Evolutionary conservation across 2,329 filamentous ascomycete genomes (phyloP).

Genomic region (Curvularia sp.): DNA sequence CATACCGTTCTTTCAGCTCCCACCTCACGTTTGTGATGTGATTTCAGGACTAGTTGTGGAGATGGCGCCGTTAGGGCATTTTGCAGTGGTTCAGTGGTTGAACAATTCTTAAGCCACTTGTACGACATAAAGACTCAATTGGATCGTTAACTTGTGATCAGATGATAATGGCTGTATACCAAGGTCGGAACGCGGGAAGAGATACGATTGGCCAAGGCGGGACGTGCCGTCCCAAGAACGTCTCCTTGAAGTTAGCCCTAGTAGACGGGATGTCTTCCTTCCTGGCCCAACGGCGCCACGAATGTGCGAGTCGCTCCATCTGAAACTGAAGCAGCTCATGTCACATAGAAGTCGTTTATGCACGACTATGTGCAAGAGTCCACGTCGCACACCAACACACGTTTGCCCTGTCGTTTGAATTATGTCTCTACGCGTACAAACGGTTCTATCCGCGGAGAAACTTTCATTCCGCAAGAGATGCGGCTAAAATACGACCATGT

Average conservation of each 20-base stretch:
- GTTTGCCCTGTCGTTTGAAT: background rate
- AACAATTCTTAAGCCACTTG: background rate
- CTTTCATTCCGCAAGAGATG: background rate
- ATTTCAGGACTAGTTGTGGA: background rate
- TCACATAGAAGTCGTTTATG: background rate
- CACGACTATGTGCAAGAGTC: background rate
- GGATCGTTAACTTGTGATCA: background rate
- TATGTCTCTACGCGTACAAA: background rate
- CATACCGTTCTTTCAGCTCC: background rate
- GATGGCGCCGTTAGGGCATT: background rate
- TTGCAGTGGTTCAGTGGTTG: background rate
- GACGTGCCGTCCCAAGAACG: background rate
- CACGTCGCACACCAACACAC: background rate
- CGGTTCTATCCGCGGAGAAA: background rate
- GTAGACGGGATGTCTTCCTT: background rate
- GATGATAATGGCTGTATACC: background rate
- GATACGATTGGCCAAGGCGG: background rate
- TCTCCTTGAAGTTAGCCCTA: background rate
- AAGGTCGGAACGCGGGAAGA: background rate
- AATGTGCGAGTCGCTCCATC: background rate
- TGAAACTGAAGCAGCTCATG: background rate
- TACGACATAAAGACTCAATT: background rate
- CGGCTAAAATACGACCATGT: background rate
- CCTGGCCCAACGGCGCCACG: background rate
- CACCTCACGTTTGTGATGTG: background rate